A percentile compares a stretch with the other conserved stretches of the same genome.
Evolutionary conservation across 78 protist species (phyloP).

Genomic region (Dictyostelium citrinum): DNA sequence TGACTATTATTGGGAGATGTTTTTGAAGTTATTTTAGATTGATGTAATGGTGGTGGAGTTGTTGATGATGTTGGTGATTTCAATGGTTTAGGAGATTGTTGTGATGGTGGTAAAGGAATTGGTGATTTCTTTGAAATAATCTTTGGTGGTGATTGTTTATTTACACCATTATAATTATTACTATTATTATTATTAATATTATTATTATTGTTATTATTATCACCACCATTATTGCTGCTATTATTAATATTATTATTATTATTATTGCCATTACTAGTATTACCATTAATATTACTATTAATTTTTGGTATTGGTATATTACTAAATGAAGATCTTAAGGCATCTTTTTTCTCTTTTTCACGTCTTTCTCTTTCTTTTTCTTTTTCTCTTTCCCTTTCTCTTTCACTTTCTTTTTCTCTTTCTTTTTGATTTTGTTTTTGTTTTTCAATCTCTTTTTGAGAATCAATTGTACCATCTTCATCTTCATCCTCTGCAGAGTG

Average conservation of each 20-base stretch:
- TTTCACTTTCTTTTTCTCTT: not conserved
- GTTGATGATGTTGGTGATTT: not conserved
- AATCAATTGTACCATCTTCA: constrained; percentile 3
- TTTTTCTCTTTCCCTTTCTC: not conserved
- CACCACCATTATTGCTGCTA: not conserved
- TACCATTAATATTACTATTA: not conserved
- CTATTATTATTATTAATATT: not conserved
- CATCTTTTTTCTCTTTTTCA: not conserved
- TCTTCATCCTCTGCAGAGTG: constrained; percentile 5
- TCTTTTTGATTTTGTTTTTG: not conserved
- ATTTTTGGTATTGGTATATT: not conserved
- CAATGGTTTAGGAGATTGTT: not conserved
- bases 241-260: not conserved
- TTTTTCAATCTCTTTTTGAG: not conserved
- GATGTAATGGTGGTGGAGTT: not conserved
- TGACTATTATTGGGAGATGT: not conserved
- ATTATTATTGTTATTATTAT: not conserved
- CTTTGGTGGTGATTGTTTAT: not conserved
- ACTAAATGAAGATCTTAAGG: not conserved
- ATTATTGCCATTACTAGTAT: not conserved
- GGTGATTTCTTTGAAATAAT: not conserved
- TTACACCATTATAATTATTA: not conserved
- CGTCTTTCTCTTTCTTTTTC: not conserved
- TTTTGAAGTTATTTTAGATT: not conserved
- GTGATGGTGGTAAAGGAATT: not conserved